Conservation (phyloP, 768 basidiomycete genomes). For the Amanita brunnescens region DNA sequence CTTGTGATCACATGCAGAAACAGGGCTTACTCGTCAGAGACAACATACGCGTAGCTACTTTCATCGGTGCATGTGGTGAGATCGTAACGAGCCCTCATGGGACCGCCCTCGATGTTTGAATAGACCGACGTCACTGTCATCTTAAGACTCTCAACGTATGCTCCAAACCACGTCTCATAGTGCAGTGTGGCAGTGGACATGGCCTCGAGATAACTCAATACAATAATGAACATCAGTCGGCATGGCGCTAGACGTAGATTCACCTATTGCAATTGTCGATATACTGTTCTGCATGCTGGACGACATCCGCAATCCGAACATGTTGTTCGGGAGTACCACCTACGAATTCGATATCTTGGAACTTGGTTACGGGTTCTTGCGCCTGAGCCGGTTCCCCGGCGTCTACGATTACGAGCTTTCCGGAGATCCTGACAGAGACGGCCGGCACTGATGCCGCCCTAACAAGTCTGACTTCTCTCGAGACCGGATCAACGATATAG, state of each 20-base stretch:
- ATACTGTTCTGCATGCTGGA: background rate
- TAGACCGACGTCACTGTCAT: background rate
- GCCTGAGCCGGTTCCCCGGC: too few relatives aligned
- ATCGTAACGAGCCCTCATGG: background rate
- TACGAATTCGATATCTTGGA: too few relatives aligned
- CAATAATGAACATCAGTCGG: background rate
- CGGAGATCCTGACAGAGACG: background rate
- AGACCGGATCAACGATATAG: background rate
- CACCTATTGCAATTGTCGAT: background rate
- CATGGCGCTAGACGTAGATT: background rate
- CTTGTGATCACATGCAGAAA: too few relatives aligned
- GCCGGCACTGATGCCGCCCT: too few relatives aligned
- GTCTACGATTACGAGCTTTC: background rate
- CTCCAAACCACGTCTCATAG: background rate
- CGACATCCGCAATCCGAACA: too few relatives aligned
- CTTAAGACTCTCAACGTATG: background rate
- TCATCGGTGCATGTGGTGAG: background rate
- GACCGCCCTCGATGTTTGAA: background rate
- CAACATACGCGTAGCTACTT: background rate
- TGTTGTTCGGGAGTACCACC: too few relatives aligned
- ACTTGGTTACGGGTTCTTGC: too few relatives aligned
- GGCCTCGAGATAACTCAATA: background rate
- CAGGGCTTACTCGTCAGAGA: too few relatives aligned
- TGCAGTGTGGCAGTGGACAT: background rate
- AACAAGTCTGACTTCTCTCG: background rate